Percentiles rank a stretch among this genome's conserved stretches.
These are phyloP conservation scores for Auxenochlorella pyrenoidosa DNA, from an alignment of 139 green algal species.

Conservation along the genomic window DNA sequence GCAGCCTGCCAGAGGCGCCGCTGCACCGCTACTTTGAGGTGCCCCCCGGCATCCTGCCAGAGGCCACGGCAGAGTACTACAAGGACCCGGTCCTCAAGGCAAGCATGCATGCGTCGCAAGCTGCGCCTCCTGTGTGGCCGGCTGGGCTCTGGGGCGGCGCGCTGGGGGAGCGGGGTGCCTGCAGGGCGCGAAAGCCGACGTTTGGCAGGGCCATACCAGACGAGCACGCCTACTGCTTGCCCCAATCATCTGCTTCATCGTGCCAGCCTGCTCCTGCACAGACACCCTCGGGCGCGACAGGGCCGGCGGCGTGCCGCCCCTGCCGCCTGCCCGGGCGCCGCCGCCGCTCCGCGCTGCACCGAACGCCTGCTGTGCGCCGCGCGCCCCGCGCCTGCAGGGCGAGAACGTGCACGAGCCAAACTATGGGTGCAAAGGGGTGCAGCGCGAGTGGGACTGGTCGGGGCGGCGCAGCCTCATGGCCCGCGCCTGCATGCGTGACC, in stretches of 20 bases:
- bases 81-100: constrained; percentile 35
- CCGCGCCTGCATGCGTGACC: constrained; percentile 12
- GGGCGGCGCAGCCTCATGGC: constrained; percentile 28
- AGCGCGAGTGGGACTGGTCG: constrained; percentile 27
- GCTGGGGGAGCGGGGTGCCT: no score
- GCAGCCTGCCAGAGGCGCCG: background rate
- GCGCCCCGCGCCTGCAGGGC: background rate
- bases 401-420: constrained; percentile 45
- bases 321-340: no score
- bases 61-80: constrained; percentile 40
- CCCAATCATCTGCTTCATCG: no score
- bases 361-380: no score
- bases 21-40: constrained; percentile 39
- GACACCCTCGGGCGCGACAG: background rate
- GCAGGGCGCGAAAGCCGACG: background rate
- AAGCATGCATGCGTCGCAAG: background rate
- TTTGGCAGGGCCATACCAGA: background rate
- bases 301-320: no score
- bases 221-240: no score
- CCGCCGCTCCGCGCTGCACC: background rate
- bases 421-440: constrained; percentile 47
- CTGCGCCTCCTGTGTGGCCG: no score
- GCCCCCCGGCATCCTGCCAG: constrained; percentile 10
- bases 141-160: no score
- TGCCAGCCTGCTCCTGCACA: background rate